Conservation (phyloP, 164 flowering plant genomes). For the Vitis amurensis region DNA sequence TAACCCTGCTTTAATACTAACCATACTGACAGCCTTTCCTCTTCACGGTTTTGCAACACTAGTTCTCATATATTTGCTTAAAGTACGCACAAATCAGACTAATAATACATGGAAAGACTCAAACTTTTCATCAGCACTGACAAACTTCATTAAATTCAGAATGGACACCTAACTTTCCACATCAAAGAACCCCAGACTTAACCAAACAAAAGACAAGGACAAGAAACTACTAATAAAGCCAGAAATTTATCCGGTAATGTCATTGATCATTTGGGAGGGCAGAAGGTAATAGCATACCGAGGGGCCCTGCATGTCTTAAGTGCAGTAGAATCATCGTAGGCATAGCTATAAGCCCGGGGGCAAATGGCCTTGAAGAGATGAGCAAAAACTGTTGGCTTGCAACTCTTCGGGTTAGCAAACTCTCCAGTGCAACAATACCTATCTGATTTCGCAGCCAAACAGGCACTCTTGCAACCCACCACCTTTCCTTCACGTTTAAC, state of each 20-base stretch:
- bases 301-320: conserved; percentile 27
- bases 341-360: conserved; percentile 31
- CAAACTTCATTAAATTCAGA: too few species aligned
- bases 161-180: too few species aligned
- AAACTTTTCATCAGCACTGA: too few species aligned
- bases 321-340: conserved; percentile 26
- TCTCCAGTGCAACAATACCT: conserved; percentile 40
- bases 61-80: too few species aligned
- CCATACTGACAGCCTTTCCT: too few species aligned
- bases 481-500: conserved; percentile 55
- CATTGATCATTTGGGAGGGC: conserved; percentile 18
- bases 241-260: neutral
- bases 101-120: too few species aligned
- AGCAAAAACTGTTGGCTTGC: conserved; percentile 69
- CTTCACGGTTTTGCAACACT: too few species aligned
- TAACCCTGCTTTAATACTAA: too few species aligned
- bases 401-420: conserved; percentile 49
- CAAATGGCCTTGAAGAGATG: conserved; percentile 70
- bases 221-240: too few species aligned
- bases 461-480: conserved; percentile 87
- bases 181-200: too few species aligned
- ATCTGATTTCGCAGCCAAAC: conserved; percentile 58
- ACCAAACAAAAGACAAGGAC: too few species aligned
- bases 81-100: too few species aligned
- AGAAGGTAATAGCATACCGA: conserved; percentile 32